These are phyloP conservation scores for Wickerhamomyces sp. DNA, from an alignment of 1,139 yeast genomes.

Conservation along the genomic window DNA sequence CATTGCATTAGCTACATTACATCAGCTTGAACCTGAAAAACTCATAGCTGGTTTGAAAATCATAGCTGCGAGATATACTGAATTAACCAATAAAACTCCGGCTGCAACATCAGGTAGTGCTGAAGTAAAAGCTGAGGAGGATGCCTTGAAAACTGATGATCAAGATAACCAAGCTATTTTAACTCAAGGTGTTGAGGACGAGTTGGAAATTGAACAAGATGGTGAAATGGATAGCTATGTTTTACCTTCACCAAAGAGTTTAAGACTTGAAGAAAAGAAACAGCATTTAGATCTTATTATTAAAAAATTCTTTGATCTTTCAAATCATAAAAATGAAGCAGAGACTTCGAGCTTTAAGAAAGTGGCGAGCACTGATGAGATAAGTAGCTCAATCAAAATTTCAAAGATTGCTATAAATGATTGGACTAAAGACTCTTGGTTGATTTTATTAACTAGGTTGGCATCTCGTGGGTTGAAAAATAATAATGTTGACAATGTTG, in stretches of 20 bases:
- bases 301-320: constrained; percentile 47
- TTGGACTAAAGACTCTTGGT: constrained; percentile 77
- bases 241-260: constrained; percentile 53
- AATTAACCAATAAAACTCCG: constrained; percentile 29
- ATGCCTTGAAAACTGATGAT: constrained; percentile 24
- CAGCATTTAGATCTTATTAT: constrained; percentile 50
- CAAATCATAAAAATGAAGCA: constrained; percentile 5
- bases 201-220: constrained; percentile 27
- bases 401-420: constrained; percentile 52
- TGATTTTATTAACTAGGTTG: constrained; percentile 66
- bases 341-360: constrained; percentile 7
- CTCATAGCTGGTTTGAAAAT: constrained; percentile 68
- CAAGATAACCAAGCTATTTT: constrained; percentile 24
- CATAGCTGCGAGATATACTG: constrained; percentile 56
- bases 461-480: constrained; percentile 71
- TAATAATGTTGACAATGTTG: constrained; percentile 22
- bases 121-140: constrained; percentile 25
- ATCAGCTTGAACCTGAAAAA: constrained; percentile 46
- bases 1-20: constrained; percentile 63
- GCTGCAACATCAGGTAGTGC: constrained; percentile 14
- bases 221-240: constrained; percentile 44
- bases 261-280: constrained; percentile 46
- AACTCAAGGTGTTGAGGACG: constrained; percentile 4
- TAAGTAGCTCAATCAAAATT: constrained; percentile 34
- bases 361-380: constrained; percentile 8